Conservation (phyloP, 768 basidiomycete genomes). For the Hericium alpestre region DNA sequence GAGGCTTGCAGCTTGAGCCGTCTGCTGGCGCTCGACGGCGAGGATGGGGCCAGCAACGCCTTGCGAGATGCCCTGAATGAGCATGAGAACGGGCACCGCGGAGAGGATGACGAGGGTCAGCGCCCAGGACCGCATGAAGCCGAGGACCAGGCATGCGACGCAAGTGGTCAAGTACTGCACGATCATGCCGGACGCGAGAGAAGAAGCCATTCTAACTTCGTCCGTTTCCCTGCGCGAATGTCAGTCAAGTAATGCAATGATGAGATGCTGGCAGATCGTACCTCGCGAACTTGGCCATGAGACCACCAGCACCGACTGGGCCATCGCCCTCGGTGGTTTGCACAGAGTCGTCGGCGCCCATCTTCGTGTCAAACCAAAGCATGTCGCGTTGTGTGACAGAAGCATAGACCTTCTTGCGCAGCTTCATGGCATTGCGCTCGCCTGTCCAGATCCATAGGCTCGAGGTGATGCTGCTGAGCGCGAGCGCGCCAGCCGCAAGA, state of each 20-base stretch:
- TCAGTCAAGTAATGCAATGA: background rate
- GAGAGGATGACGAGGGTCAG: constrained; percentile 90
- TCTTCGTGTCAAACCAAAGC: constrained; percentile 85
- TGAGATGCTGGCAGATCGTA: constrained; percentile 19
- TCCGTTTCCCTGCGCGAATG: constrained; percentile 70
- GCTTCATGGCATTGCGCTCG: constrained; percentile 61
- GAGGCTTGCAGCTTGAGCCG: constrained; percentile 64
- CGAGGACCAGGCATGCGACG: constrained; percentile 70
- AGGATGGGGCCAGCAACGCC: constrained; percentile 57
- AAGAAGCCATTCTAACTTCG: constrained; percentile 78
- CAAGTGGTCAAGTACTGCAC: constrained; percentile 77
- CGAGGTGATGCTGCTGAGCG: constrained; percentile 65
- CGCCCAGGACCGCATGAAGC: constrained; percentile 67
- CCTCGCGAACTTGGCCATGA: constrained; percentile 91
- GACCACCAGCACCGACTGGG: constrained; percentile 71
- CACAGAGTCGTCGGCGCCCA: constrained; percentile 44
- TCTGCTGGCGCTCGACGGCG: constrained; percentile 50
- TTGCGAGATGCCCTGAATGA: constrained; percentile 73
- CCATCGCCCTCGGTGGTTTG: constrained; percentile 31
- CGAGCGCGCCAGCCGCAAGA: constrained; percentile 54
- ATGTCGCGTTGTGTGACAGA: constrained; percentile 63
- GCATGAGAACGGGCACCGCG: constrained; percentile 70
- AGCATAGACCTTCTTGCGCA: constrained; percentile 59
- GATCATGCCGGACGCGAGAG: constrained; percentile 66
- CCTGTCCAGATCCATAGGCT: constrained; percentile 82